Base-by-base conservation (phyloP, 495 filamentous ascomycete species). In the Mycothermus thermophilus region DNA sequence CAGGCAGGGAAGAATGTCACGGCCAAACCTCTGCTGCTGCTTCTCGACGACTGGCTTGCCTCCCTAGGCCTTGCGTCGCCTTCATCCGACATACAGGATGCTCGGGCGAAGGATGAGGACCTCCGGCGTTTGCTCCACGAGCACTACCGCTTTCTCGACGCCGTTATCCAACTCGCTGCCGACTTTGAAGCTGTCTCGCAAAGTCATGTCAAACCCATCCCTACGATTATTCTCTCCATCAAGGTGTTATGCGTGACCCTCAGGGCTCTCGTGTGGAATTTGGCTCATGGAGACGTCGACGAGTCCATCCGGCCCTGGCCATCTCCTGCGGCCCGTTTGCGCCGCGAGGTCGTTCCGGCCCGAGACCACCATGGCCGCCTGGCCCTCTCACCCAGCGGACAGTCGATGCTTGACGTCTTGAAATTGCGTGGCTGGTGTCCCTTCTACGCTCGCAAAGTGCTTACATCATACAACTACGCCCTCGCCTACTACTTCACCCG, bases 131-230 rank as follows among this genome's bases (percentile, higher is more conserved):
- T 43, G 17, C 26, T 48, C 9, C 41, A 41, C 30, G 24, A 41
- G 26, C 46, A 41, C n/a, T 27, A 27, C 31, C 13, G 22, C 2
- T 50, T 50, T 17, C 44, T 50, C 21, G 44, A 42, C 8, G 32
- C 38, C 5, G 44, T 47, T 15, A 28, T 47, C 15, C 35, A 37
- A 6, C 26, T 47, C 9, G 44, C 47, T 10, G 47, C 47, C 30
- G 44, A 47, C 17, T 46, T 50, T 8, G 44, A 50, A 30, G 21
- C 30, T n/a, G 40, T 50, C n/a, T 50, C 47, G 11, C 37, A 47
- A 5, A 38, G 47, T 24, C 32, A 44, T 15, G 18, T 47, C n/a
- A 28, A 43, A 16, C 47, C 47, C 10, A 32, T 47, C 8, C 47
- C 47, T 5, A 37, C 44, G 23, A 37, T 50, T 18, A 13, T 50